Base-by-base conservation (phyloP, 768 basidiomycete species). In the Pluteus cervinus region DNA sequence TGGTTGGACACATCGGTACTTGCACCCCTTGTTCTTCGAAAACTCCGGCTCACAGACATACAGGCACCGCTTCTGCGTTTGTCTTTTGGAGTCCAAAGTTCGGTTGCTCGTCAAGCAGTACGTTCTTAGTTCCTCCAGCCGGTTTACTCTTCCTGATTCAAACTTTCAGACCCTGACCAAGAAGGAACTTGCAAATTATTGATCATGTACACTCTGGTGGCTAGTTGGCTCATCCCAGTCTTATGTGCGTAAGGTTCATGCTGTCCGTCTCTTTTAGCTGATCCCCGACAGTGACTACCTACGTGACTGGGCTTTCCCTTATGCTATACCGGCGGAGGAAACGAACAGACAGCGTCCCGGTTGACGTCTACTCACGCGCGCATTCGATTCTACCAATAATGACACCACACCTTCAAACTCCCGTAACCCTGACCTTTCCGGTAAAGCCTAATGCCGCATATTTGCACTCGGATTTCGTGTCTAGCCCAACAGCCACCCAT, bases 151-250 rank as follows among this genome's bases (percentile, higher is more conserved):
- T 38, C 7, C 33, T 12, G 5, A 17, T 35, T 17, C 2, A 15
- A 26, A 38, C 17, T 35, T 23, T 24, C 34, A 73, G 71, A 62
- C 37, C 48, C 58, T 7, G 61, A 69, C 43, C 55, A 65, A 29
- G 53, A 58, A 36, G 65, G 60, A 7, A 52, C 68, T n/a, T 81
- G 78, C 48, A 58, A 58, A 37, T 53, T 74, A 7, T 55, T 77
- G 24, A 65, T 67, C 38, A 48, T 68, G 4, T 77, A 65, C 44
- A 68, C 76, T 24, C 41, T 75, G 34, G 46, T 75, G 1, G 65
- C 62, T 28, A 73, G 66, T 46, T 81, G 79, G 79, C 47, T 76
- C 26, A 54, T 66, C 34, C 79, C 79, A 16, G 53, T 54, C 3
- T 50, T 79, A 29, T 54, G 79, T 81, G 41, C 44, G 76, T 57